Evolutionary conservation across 495 filamentous ascomycete genomes (phyloP).

Genomic region (Hypoxylon perforatum): DNA sequence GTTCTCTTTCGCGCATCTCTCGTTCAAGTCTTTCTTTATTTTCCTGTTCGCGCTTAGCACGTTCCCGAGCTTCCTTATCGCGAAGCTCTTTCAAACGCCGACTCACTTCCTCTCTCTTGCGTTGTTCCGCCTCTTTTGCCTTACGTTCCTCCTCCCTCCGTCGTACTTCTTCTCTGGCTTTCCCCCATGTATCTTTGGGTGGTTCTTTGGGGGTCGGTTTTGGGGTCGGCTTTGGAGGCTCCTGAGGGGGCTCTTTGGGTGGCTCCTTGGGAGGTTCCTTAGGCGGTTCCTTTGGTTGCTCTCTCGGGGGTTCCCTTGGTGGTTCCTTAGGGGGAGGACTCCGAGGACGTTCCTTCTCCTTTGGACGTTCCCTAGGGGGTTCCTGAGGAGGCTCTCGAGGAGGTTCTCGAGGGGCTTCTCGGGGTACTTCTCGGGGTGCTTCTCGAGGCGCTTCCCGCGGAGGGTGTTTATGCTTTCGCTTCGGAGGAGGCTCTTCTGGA

Average conservation of each 20-base stretch:
- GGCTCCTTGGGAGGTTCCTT: slow-evolving; percentile 14
- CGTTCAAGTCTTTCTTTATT: slow-evolving; percentile 46
- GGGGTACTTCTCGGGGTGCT: slow-evolving; percentile 4
- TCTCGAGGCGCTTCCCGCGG: slow-evolving; percentile 9
- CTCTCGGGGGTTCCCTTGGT: slow-evolving; percentile 1
- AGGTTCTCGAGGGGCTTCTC: slow-evolving; percentile 10
- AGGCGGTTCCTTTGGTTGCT: slow-evolving; percentile 1
- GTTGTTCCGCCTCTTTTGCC: slow-evolving; percentile 59
- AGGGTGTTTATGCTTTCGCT: slow-evolving; percentile 2
- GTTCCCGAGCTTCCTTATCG: slow-evolving; percentile 71
- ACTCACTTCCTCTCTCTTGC: slow-evolving; percentile 61
- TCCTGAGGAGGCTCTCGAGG: neutral
- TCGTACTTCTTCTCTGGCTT: slow-evolving; percentile 66
- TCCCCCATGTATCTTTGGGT: slow-evolving; percentile 71
- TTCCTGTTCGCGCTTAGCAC: slow-evolving; percentile 64
- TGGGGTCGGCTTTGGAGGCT: slow-evolving; percentile 1
- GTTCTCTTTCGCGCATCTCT: slow-evolving; percentile 52
- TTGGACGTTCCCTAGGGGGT: neutral
- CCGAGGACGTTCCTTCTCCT: slow-evolving; percentile 2
- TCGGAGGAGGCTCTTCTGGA: slow-evolving; percentile 14
- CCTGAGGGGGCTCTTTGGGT: slow-evolving; percentile 12
- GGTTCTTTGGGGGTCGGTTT: slow-evolving; percentile 28
- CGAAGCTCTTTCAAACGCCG: slow-evolving; percentile 64
- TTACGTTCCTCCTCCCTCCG: slow-evolving; percentile 71
- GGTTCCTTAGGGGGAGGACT: neutral